phyloP scores from a whole-genome alignment of 768 basidiomycete genomes.

The Tylopilus sp. region DNA sequence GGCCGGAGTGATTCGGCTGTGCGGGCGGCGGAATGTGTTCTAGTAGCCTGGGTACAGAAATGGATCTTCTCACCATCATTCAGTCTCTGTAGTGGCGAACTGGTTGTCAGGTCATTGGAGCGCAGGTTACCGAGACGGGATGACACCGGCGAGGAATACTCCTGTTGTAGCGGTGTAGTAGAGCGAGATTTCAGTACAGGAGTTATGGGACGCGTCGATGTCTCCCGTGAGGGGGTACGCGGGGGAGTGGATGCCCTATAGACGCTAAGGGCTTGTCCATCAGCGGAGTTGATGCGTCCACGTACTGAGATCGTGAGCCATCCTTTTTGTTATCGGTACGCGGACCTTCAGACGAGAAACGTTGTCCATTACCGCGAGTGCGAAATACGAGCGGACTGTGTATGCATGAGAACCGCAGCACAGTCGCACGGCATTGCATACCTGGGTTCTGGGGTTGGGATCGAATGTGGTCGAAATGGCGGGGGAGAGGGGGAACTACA shows the following conservation, averaged over 20 bases:
- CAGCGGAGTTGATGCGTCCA: neutral
- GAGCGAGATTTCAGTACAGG: slow-evolving; percentile 13
- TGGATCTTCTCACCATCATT: slow-evolving; percentile 52
- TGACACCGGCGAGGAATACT: neutral
- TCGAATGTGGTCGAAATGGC: slow-evolving; percentile 17
- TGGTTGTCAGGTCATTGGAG: neutral
- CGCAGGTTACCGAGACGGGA: neutral
- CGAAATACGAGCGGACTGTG: slow-evolving; percentile 23
- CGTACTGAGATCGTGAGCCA: slow-evolving; percentile 15
- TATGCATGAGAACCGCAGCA: slow-evolving; percentile 6
- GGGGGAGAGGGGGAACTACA: slow-evolving; percentile 19
- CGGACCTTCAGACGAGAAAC: neutral
- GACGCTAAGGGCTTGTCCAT: neutral
- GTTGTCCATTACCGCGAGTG: slow-evolving; percentile 20
- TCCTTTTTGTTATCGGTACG: slow-evolving; percentile 2
- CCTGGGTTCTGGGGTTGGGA: slow-evolving; percentile 35
- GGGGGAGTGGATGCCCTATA: slow-evolving; percentile 20
- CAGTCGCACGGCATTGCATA: slow-evolving; percentile 1
- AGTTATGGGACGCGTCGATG: slow-evolving; percentile 13
- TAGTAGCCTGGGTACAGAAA: slow-evolving; percentile 51
- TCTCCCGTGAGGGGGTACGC: slow-evolving; percentile 12
- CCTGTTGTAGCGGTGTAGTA: slow-evolving; percentile 7
- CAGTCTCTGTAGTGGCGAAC: neutral
- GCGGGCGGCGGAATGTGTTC: slow-evolving; percentile 46
- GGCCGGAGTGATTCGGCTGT: slow-evolving; percentile 64